phyloP scores from a whole-genome alignment of 176 grass and related monocot species.

The Oryza meridionalis region DNA sequence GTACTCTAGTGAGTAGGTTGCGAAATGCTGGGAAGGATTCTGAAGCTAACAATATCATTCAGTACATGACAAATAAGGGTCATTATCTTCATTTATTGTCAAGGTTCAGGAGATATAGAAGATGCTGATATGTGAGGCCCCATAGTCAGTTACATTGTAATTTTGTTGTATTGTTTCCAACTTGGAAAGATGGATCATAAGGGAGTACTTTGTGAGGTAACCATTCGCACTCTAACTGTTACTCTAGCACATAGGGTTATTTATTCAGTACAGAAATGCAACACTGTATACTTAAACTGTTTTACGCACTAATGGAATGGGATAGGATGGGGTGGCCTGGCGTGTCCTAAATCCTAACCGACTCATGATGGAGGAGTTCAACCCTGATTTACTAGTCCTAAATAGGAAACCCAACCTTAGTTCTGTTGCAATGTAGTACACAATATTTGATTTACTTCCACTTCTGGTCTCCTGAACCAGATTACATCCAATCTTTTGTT shows the following conservation, averaged over 20 bases:
- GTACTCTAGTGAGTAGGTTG: constrained; percentile 68
- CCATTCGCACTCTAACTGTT: constrained; percentile 15
- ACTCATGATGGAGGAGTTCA: not conserved
- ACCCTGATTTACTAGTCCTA: not conserved
- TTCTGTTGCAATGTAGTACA: not conserved
- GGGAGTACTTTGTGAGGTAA: constrained; percentile 30
- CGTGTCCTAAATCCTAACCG: not conserved
- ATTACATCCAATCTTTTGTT: not conserved
- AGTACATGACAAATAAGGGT: constrained; percentile 85
- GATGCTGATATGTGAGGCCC: constrained; percentile 56
- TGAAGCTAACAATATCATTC: constrained; percentile 83
- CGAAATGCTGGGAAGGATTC: constrained; percentile 70
- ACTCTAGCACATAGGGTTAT: constrained; percentile 22
- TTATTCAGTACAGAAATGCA: constrained; percentile 39
- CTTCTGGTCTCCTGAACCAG: not conserved
- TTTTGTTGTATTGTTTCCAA: constrained; percentile 35
- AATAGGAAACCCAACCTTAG: constrained; percentile 12
- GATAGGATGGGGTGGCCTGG: not conserved
- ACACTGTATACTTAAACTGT: constrained; percentile 23
- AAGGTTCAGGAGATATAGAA: constrained; percentile 82
- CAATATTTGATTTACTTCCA: not conserved
- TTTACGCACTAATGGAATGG: constrained; percentile 30
- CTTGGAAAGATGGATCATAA: constrained; percentile 33
- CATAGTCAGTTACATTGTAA: constrained; percentile 30
- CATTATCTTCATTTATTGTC: constrained; percentile 93